phyloP scores from a whole-genome alignment of 192 early-diverging fungal species.

The Martensiomyces pterosporus region DNA sequence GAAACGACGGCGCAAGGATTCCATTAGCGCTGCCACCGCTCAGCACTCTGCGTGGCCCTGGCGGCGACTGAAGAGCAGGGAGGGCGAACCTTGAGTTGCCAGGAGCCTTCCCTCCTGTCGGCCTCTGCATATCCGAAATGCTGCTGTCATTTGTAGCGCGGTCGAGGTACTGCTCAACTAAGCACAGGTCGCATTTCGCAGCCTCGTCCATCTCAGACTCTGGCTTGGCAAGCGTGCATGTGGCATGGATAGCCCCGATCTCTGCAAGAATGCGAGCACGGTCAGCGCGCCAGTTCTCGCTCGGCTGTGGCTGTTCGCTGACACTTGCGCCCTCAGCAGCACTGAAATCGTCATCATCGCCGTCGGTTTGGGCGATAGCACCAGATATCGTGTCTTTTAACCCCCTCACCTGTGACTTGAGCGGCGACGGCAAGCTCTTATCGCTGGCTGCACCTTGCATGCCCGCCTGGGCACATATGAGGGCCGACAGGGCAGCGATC shows the following conservation, averaged over 20 bases:
- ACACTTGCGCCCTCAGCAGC: conserved; percentile 4
- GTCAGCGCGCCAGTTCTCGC: neutral
- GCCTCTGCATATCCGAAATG: neutral
- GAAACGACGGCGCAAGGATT: neutral
- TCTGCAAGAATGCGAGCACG: conserved; percentile 3
- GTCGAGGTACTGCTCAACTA: conserved; percentile 3
- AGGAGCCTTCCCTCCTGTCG: neutral
- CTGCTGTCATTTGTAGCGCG: neutral
- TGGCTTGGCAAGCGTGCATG: conserved; percentile 6
- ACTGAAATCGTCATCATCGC: too few species aligned
- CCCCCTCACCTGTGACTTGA: conserved; percentile 3
- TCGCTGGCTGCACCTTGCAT: neutral
- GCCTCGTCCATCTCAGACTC: conserved; percentile 4
- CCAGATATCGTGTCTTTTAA: too few species aligned
- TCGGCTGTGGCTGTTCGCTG: neutral
- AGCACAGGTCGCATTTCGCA: neutral
- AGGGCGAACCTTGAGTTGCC: too few species aligned
- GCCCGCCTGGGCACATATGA: conserved; percentile 2
- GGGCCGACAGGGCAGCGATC: neutral
- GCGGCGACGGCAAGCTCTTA: conserved; percentile 5
- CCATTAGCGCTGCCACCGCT: too few species aligned
- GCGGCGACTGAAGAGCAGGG: too few species aligned
- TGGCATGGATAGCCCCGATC: conserved; percentile 11
- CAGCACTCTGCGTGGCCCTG: too few species aligned
- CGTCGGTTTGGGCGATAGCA: too few species aligned